phyloP scores from a whole-genome alignment of 805 yeast genomes.

The Zygosaccharomyces lentus region DNA sequence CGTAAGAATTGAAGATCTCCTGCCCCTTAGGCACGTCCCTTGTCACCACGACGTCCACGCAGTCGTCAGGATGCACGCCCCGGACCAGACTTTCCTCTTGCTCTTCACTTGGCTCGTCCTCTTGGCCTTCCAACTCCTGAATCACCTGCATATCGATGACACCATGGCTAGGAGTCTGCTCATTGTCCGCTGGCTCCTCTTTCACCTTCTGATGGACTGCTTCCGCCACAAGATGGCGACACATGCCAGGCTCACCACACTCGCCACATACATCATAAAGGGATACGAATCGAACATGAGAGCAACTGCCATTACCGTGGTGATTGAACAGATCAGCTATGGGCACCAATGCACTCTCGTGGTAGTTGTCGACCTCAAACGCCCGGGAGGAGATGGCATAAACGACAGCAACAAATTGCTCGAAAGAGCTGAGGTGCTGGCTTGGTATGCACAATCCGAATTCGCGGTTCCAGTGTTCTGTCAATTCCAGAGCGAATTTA shows the following conservation, averaged over 20 bases:
- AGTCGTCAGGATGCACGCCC: slow-evolving; percentile 43
- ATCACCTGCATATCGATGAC: slow-evolving; percentile 14
- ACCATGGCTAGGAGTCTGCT: slow-evolving; percentile 4
- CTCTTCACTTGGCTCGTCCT: slow-evolving; percentile 14
- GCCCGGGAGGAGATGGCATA: slow-evolving; percentile 71
- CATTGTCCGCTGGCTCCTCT: slow-evolving; percentile 8
- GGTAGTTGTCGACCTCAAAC: slow-evolving; percentile 72
- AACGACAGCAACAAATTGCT: slow-evolving; percentile 51
- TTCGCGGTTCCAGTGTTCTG: slow-evolving; percentile 33
- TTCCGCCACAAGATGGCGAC: slow-evolving; percentile 37
- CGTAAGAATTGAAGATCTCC: slow-evolving; percentile 82
- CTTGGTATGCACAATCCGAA: slow-evolving; percentile 30
- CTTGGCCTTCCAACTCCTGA: slow-evolving; percentile 9
- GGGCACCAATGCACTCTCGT: slow-evolving; percentile 76
- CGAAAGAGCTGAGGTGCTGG: slow-evolving; percentile 18
- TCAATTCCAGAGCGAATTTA: slow-evolving; percentile 36
- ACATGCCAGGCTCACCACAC: slow-evolving; percentile 45
- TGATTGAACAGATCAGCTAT: slow-evolving; percentile 91
- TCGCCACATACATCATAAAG: slow-evolving; percentile 46
- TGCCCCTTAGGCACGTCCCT: slow-evolving; percentile 41
- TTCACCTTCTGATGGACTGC: slow-evolving; percentile 9
- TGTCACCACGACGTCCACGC: slow-evolving; percentile 66
- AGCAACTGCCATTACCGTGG: slow-evolving; percentile 40
- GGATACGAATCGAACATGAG: slow-evolving; percentile 65
- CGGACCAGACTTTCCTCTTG: slow-evolving; percentile 25